Conservation (phyloP, 345 rosid genomes). For the Gossypium turneri region DNA sequence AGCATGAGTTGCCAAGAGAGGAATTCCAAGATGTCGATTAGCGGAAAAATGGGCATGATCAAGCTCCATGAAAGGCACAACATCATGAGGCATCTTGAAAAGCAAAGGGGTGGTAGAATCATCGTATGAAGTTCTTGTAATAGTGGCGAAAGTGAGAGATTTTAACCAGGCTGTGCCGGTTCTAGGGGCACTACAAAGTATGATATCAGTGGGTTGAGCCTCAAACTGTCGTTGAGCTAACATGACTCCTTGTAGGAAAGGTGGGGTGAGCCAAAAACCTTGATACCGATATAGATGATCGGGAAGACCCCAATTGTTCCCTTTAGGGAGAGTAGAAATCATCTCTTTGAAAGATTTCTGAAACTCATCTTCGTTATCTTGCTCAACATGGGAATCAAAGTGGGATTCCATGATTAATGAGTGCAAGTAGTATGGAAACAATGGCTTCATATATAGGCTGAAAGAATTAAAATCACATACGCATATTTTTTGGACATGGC, state of each 20-base stretch:
- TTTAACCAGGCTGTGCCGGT: background rate
- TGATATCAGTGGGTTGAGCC: background rate
- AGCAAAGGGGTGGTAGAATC: background rate
- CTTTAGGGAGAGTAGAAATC: background rate
- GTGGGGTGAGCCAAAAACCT: background rate
- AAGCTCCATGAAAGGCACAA: background rate
- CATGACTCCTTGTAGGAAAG: background rate
- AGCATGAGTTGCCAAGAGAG: background rate
- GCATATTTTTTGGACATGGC: no score
- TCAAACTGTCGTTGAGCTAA: background rate
- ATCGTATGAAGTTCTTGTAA: background rate
- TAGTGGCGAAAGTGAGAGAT: background rate
- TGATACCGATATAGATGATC: background rate
- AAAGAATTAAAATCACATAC: no score
- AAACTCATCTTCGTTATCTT: background rate
- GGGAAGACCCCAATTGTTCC: background rate
- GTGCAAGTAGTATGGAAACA: background rate
- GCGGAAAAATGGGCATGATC: background rate
- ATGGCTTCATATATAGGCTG: no score
- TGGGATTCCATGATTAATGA: background rate
- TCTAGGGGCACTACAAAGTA: background rate
- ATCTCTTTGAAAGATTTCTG: background rate
- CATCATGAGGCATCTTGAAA: background rate
- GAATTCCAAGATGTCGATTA: background rate
- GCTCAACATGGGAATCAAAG: background rate